Percentiles rank a stretch among this genome's conserved stretches.
Evolutionary conservation across 257 asterid species (phyloP).

Genomic region (Solanum medicagineum): DNA sequence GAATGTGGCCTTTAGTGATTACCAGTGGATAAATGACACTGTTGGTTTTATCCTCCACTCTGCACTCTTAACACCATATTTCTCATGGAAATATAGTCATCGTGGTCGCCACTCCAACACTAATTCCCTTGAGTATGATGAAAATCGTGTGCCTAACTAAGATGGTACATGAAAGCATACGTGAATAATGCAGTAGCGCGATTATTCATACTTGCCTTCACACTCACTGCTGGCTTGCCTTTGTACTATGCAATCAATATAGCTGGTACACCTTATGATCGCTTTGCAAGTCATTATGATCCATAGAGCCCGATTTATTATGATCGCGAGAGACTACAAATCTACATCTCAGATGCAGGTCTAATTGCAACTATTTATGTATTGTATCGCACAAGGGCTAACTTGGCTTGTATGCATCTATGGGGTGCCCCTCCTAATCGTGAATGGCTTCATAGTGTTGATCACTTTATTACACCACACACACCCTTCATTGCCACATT

Average conservation of each 20-base stretch:
- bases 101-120: background rate
- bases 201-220: background rate
- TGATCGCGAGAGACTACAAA: background rate
- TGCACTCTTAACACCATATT: background rate
- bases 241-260: background rate
- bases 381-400: background rate
- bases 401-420: background rate
- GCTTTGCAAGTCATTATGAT: background rate
- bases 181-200: background rate
- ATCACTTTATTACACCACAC: background rate
- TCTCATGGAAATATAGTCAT: background rate
- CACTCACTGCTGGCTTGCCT: background rate
- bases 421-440: background rate
- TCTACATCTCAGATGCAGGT: slow-evolving; percentile 1
- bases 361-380: background rate
- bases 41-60: background rate
- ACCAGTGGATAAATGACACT: background rate
- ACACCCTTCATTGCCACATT: background rate
- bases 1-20: background rate
- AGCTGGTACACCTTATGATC: background rate
- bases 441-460: background rate
- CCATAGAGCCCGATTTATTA: slow-evolving; percentile 3
- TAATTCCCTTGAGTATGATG: background rate
- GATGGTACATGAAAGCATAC: background rate
- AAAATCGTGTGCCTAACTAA: background rate